These are phyloP conservation scores for Rhodamnia rubescens DNA, from an alignment of 345 rosid genomes.

Conservation along the genomic window DNA sequence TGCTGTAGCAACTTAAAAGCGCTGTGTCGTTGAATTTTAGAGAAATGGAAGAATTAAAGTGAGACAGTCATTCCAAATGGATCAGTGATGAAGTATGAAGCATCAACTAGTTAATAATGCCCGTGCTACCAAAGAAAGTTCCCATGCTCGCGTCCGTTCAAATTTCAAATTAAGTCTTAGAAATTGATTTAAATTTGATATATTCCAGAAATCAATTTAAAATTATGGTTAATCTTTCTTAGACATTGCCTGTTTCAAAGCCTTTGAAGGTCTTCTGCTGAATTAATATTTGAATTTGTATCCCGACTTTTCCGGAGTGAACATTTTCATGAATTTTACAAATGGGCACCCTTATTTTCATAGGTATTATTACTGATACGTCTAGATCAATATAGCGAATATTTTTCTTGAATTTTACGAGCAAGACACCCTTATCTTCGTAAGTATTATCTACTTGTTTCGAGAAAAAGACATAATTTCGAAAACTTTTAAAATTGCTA, in stretches of 20 bases:
- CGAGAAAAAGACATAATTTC: no score
- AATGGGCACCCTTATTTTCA: background rate
- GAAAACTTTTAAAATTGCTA: no score
- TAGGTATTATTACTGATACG: no score
- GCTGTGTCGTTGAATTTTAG: background rate
- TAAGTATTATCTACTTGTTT: no score
- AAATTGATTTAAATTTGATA: no score
- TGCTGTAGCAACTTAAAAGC: background rate
- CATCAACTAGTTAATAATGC: background rate
- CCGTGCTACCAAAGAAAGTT: background rate
- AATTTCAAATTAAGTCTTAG: no score
- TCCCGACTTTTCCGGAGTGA: background rate
- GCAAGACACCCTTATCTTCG: fast-evolving
- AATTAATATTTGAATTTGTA: background rate
- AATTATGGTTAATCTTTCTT: background rate
- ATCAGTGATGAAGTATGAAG: background rate
- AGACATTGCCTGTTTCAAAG: background rate
- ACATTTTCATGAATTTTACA: background rate
- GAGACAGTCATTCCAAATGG: background rate
- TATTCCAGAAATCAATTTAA: background rate
- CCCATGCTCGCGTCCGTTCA: background rate
- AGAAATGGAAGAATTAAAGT: background rate
- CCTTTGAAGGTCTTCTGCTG: background rate
- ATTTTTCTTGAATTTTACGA: background rate
- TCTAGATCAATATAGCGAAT: no score